phyloP scores from a whole-genome alignment of 1,284 basidiomycete genomes.

The Bjerkandera adusta region DNA sequence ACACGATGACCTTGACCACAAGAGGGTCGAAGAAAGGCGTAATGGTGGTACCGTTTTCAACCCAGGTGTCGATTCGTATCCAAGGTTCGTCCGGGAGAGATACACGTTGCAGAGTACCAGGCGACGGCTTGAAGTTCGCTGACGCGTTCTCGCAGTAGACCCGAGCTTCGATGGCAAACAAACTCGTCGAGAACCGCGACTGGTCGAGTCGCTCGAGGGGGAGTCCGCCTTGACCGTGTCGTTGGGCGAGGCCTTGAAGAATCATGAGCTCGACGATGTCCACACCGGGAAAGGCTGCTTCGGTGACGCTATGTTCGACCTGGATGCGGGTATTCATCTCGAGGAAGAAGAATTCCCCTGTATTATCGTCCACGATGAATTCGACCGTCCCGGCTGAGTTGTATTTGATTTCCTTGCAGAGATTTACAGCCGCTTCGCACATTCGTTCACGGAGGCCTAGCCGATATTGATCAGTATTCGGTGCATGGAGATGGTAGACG shows the following conservation, averaged over 20 bases:
- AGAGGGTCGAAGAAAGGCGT: slow-evolving; percentile 61
- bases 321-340: slow-evolving; percentile 74
- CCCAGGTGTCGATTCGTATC: slow-evolving; percentile 59
- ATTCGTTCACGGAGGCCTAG: slow-evolving; percentile 45
- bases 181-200: slow-evolving; percentile 26
- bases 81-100: slow-evolving; percentile 40
- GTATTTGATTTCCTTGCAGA: slow-evolving; percentile 53
- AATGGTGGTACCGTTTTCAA: slow-evolving; percentile 45
- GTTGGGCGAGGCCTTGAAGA: slow-evolving; percentile 44
- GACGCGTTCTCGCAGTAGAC: slow-evolving; percentile 69
- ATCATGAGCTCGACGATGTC: slow-evolving; percentile 73
- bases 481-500: background rate
- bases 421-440: slow-evolving; percentile 49
- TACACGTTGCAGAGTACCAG: slow-evolving; percentile 62
- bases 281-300: slow-evolving; percentile 52
- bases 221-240: slow-evolving; percentile 19
- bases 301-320: slow-evolving; percentile 74
- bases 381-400: slow-evolving; percentile 67
- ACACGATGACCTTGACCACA: slow-evolving; percentile 52
- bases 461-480: background rate
- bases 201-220: slow-evolving; percentile 33
- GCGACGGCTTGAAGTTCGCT: slow-evolving; percentile 55
- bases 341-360: slow-evolving; percentile 63
- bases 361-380: slow-evolving; percentile 60
- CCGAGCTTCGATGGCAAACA: slow-evolving; percentile 60